Evolutionary conservation across 805 yeast genomes (phyloP).

Genomic region (Kazachstania kunashirensis): DNA sequence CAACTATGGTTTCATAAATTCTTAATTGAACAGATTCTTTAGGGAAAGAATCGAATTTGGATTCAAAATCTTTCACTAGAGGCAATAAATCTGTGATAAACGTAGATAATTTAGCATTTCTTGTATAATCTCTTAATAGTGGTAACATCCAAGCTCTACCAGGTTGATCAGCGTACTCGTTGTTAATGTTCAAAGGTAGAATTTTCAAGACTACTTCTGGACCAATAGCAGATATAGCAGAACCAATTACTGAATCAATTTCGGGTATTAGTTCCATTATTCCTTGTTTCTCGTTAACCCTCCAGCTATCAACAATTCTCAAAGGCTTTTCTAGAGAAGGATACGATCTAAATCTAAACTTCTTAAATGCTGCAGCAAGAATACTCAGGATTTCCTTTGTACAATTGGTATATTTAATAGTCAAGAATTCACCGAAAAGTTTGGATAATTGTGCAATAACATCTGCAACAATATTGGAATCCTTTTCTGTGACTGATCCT

Average conservation of each 20-base stretch:
- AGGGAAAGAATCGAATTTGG: constrained; percentile 36
- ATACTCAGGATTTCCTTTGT: constrained; percentile 67
- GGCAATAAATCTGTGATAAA: constrained; percentile 63
- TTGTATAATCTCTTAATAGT: constrained; percentile 74
- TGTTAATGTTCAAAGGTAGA: constrained; percentile 70
- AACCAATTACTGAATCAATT: constrained; percentile 70
- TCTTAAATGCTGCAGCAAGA: constrained; percentile 49
- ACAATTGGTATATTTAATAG: constrained; percentile 67
- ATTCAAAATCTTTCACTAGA: constrained; percentile 43
- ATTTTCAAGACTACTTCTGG: constrained; percentile 70
- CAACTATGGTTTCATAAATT: constrained; percentile 74
- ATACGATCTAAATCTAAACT: constrained; percentile 54
- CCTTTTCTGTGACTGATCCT: constrained; percentile 29
- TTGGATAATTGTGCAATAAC: constrained; percentile 51
- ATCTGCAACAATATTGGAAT: constrained; percentile 39
- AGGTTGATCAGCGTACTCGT: constrained; percentile 41
- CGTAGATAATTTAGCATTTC: constrained; percentile 56
- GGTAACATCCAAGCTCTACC: constrained; percentile 97
- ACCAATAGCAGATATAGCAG: constrained; percentile 73
- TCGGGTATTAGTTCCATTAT: constrained; percentile 51
- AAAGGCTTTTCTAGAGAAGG: constrained; percentile 63
- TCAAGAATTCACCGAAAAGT: constrained; percentile 48
- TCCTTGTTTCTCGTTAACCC: constrained; percentile 58
- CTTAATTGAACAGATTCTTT: constrained; percentile 60
- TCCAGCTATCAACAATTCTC: constrained; percentile 72